Evolutionary conservation across 2,329 filamentous ascomycete species (phyloP), one percentile per base, ranked within the genome.

Genomic region (Basipetospora chlamydospora): DNA sequence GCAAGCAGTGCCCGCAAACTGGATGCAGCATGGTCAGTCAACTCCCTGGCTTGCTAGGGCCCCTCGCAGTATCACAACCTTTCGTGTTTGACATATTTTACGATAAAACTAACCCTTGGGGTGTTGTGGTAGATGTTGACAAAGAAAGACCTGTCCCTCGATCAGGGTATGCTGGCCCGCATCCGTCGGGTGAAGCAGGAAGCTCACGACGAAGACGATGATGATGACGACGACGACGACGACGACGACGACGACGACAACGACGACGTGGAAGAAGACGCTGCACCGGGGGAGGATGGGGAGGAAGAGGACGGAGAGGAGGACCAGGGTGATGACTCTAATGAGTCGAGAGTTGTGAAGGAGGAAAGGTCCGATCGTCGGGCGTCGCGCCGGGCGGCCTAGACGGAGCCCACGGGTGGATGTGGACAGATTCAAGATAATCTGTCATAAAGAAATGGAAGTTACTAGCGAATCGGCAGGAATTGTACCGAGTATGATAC

Each of bases 1-100:
- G 52, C 35, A 60, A 70, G 1, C 60, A 67, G 37, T 86, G 80
- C 50, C 80, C 80, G 0, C 66, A 75, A 39, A 57, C 67, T 3
- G 79, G 80, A 5, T 21, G 38, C 10, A 15, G 38, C 22, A 16
- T 17, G 16, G 41, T 42, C 18, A 15, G 36, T 32, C n/a, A n/a
- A n/a, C n/a, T n/a, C n/a, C n/a, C 12, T 34, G 21, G 17, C 13
- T 23, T 26, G n/a, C n/a, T n/a, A n/a, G n/a, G n/a, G n/a, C n/a
- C n/a, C n/a, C n/a, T n/a, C n/a, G n/a, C n/a, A n/a, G n/a, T n/a
- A n/a, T n/a, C n/a, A n/a, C n/a, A n/a, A n/a, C n/a, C n/a, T n/a
- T n/a, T n/a, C n/a, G n/a, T n/a, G n/a, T n/a, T n/a, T n/a, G n/a
- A n/a, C n/a, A n/a, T n/a, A n/a, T n/a, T n/a, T n/a, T n/a, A n/a